Percentiles rank a stretch among this genome's conserved stretches.
These are phyloP conservation scores for Alectoria sarmentosa DNA, from an alignment of 495 filamentous ascomycete species.

Conservation along the genomic window DNA sequence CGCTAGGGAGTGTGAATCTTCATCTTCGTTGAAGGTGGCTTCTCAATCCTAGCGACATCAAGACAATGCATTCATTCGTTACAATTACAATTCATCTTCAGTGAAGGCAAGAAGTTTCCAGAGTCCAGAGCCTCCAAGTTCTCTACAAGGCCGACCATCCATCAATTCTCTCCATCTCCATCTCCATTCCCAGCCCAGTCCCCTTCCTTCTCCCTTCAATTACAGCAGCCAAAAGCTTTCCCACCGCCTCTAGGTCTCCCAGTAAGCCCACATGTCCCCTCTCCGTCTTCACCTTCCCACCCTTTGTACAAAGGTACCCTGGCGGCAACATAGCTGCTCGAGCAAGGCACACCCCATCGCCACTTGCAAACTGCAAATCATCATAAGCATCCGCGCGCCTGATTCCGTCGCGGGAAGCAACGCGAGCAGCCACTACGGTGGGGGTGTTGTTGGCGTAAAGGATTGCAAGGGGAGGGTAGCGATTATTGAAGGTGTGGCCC, in stretches of 20 bases:
- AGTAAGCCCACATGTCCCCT: constrained; percentile 80
- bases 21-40: no score
- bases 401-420: constrained; percentile 61
- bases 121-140: neutral
- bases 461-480: constrained; percentile 77
- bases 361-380: constrained; percentile 75
- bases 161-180: neutral
- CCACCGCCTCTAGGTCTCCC: constrained; percentile 78
- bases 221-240: constrained; percentile 62
- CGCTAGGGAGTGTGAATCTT: no score
- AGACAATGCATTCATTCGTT: no score
- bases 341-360: constrained; percentile 86
- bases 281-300: constrained; percentile 70
- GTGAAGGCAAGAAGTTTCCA: no score
- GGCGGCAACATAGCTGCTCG: constrained; percentile 76
- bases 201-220: constrained; percentile 59
- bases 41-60: no score
- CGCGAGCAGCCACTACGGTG: constrained; percentile 73
- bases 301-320: constrained; percentile 65
- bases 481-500: constrained; percentile 51
- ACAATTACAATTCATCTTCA: no score
- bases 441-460: constrained; percentile 84
- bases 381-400: constrained; percentile 75
- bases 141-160: neutral
- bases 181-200: constrained; percentile 38